These are phyloP conservation scores for Naganishia kalamii DNA, from an alignment of 768 basidiomycete species.

Conservation along the genomic window DNA sequence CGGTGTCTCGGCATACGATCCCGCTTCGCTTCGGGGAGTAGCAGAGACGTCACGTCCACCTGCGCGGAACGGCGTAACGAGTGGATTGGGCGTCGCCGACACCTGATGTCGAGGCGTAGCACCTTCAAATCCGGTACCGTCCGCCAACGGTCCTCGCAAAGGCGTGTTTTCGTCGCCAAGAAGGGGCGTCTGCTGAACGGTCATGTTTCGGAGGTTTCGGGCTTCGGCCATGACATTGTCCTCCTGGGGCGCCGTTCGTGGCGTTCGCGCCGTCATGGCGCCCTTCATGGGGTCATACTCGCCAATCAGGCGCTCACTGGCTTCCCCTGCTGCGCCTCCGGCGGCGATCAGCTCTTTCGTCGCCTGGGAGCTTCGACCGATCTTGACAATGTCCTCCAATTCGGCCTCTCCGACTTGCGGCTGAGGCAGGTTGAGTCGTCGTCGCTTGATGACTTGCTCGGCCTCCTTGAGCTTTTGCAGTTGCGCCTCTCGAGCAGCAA, in stretches of 20 bases:
- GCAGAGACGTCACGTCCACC: slow-evolving; percentile 50
- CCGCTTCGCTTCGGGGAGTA: slow-evolving; percentile 53
- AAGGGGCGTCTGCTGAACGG: slow-evolving; percentile 81
- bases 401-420: slow-evolving; percentile 93
- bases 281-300: slow-evolving; percentile 86
- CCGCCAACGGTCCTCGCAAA: slow-evolving; percentile 63
- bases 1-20: slow-evolving; percentile 61
- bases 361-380: slow-evolving; percentile 83
- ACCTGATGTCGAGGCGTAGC: slow-evolving; percentile 89
- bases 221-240: slow-evolving; percentile 93
- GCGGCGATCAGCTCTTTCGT: slow-evolving; percentile 68
- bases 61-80: slow-evolving; percentile 67
- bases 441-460: slow-evolving; percentile 80
- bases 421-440: slow-evolving; percentile 73
- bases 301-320: slow-evolving; percentile 69
- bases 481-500: slow-evolving; percentile 93
- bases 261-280: slow-evolving; percentile 87
- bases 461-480: slow-evolving; percentile 97
- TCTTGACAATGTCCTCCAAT: slow-evolving; percentile 96
- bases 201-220: slow-evolving; percentile 90
- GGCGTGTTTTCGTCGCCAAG: slow-evolving; percentile 98
- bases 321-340: slow-evolving; percentile 59
- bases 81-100: slow-evolving; percentile 90
- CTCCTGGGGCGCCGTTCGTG: slow-evolving; percentile 88
- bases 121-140: slow-evolving; percentile 86